A percentile compares a stretch with the other conserved stretches of the same genome.
Evolutionary conservation across 169 alveolate species (phyloP).

Genomic region (Sarcocystis neurona): DNA sequence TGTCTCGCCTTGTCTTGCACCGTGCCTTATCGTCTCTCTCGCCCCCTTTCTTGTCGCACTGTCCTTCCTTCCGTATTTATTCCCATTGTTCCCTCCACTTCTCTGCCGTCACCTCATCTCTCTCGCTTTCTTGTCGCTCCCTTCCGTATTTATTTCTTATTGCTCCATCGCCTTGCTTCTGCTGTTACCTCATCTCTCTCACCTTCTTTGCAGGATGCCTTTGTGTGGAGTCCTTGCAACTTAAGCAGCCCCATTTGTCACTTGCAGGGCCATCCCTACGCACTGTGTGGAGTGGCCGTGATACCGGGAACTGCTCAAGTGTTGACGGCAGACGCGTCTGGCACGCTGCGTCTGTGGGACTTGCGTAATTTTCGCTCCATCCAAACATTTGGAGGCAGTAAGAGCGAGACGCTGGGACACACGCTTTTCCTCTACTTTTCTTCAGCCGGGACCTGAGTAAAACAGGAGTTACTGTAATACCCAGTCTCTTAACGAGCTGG

Average conservation of each 20-base stretch:
- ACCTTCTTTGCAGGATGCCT: constrained; percentile 31
- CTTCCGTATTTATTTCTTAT: background rate
- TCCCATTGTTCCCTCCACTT: too few species aligned
- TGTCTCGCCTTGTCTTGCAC: background rate
- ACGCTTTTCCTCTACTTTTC: background rate
- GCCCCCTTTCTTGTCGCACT: background rate
- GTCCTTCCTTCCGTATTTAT: background rate
- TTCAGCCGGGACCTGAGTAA: background rate
- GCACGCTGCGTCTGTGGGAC: constrained; percentile 73
- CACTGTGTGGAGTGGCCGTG: constrained; percentile 69
- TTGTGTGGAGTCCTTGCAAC: constrained; percentile 74
- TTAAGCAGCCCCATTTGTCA: constrained; percentile 67
- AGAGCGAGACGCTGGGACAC: background rate
- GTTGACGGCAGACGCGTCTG: constrained; percentile 71
- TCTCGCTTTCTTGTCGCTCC: background rate
- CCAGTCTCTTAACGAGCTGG: background rate
- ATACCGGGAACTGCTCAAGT: constrained; percentile 73
- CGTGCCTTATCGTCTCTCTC: background rate
- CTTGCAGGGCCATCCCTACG: constrained; percentile 69
- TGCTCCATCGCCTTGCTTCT: background rate
- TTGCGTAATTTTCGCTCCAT: constrained; percentile 69
- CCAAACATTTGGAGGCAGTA: constrained; percentile 58
- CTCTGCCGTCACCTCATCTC: background rate
- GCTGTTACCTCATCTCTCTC: too few species aligned
- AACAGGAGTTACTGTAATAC: background rate